Base-by-base conservation (phyloP, 345 rosid species). In the Salix dunnii region DNA sequence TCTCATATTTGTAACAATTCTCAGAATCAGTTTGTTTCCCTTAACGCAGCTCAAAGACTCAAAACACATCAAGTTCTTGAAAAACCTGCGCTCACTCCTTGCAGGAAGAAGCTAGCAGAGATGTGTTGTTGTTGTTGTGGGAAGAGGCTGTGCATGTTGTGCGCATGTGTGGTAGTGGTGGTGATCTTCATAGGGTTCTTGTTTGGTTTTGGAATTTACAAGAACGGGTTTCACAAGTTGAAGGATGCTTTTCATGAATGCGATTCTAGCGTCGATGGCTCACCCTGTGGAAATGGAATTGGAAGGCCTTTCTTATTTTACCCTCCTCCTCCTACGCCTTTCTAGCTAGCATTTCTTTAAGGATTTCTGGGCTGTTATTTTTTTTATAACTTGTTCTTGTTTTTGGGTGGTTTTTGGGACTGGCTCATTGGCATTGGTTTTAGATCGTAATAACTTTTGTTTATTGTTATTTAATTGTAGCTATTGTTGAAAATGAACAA, bases 61-160 rank as follows among this genome's bases (percentile, higher is more conserved):
- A 58, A 58, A 58, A 10, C 63, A n/a, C 14, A 12, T 23, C 61
- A 1, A 17, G 21, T 55, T 58, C 62, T 58, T 20, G 62, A 58
- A 10, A 58, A 2, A 58, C 23, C 36, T 1, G 5, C 36, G 5
- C 6, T 35, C 36, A 35, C 36, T 35, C 36, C 36, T 35, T 35
- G 6, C 36, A 75, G 20, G 40, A 48, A 31, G 23, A 4, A 27
- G 68, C 18, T 7, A 18, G 27, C 5, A 11, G 84, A 82, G 85
- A 91, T 92, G 97, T 92, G 97, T 78, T 90, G 95, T 70, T 92
- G 94, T 49, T 92, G 97, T 78, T 90, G 95, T 70, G 93, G 94
- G 64, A 38, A 81, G 31, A 88, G 86, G 80, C 42, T 84, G 72
- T 93, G 97, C 86, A 90, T 91, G 97, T 7, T 88, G 51, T 88